phyloP scores from a whole-genome alignment of 1,139 yeast species.

The Scheffersomyces insectosa region DNA sequence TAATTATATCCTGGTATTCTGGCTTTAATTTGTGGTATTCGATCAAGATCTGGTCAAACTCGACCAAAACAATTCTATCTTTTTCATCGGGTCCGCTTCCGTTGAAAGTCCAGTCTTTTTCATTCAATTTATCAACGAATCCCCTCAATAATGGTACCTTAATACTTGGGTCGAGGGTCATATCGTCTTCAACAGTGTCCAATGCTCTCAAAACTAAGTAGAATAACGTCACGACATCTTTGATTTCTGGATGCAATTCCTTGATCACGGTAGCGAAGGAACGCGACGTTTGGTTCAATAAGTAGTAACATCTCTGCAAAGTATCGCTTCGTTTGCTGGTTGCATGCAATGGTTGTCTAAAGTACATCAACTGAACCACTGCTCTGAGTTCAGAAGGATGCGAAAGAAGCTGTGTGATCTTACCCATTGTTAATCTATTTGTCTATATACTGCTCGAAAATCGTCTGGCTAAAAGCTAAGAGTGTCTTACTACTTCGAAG shows the following conservation, averaged over 20 bases:
- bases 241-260: slow-evolving; percentile 87
- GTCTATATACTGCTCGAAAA: too few relatives aligned
- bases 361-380: slow-evolving; percentile 57
- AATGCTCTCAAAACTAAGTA: slow-evolving; percentile 85
- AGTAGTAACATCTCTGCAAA: slow-evolving; percentile 65
- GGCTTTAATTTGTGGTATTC: slow-evolving; percentile 77
- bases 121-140: slow-evolving; percentile 63
- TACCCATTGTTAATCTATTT: slow-evolving; percentile 50
- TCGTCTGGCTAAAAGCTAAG: too few relatives aligned
- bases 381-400: slow-evolving; percentile 79
- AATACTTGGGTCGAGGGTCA: slow-evolving; percentile 69
- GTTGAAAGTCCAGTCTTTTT: slow-evolving; percentile 77
- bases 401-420: slow-evolving; percentile 56
- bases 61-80: slow-evolving; percentile 77
- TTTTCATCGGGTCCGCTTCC: slow-evolving; percentile 75
- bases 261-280: slow-evolving; percentile 90
- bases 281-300: slow-evolving; percentile 73
- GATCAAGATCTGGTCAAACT: slow-evolving; percentile 61
- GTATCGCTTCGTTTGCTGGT: slow-evolving; percentile 48
- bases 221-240: slow-evolving; percentile 79
- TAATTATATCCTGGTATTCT: slow-evolving; percentile 75
- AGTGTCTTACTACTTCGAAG: too few relatives aligned
- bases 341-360: slow-evolving; percentile 59
- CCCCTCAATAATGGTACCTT: slow-evolving; percentile 75
- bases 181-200: slow-evolving; percentile 97